Evolutionary conservation across 1,284 basidiomycete species (phyloP), one percentile per base, ranked within the genome.

Genomic region (Leccinum pallidistipes): DNA sequence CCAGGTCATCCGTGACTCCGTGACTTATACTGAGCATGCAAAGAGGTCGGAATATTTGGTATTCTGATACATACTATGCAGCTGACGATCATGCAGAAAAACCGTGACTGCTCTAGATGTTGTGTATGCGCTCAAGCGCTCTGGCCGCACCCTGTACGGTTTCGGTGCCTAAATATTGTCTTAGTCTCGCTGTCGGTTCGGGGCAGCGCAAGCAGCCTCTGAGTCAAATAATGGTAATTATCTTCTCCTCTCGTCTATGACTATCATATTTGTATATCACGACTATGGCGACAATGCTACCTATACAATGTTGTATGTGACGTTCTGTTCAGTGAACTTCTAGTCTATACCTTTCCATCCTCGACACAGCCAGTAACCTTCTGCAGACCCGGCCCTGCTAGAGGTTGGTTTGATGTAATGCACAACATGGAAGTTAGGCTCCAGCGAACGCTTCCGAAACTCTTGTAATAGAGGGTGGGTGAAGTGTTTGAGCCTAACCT

Each of bases 11-110:
- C 86, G 89, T 76, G 92, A 95, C 81, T 93, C 92, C 58, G 92
- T 94, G 75, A 94, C 92, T 58, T 94, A 94, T 83, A 92, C 90
- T 62, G 92, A 94, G 77, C 92, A 94, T 78, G 91, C 92, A 70
- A 95, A 94, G 84, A 85, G 84, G 82, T 81, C 56, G 74, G 66
- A 18, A 21, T 34, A 0, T 1, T 9, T 27, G 47, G 43, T 7
- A 9, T 1, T 12, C 10, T 31, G 2, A 2, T 40, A n/a, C 2
- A 54, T 57, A 24, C 29, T 64, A 57, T 60, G 27, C 32, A 47
- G 11, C 60, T 70, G 40, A 70, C 27, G 16, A 38, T n/a, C 14
- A 38, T 16, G 9, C 57, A 82, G 90, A 74, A 93, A 93, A 86
- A 93, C 91, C 38, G 90, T 94, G 65, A 91, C 88, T 52, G 90